phyloP scores from a whole-genome alignment of 2,329 filamentous ascomycete species.

The Akanthomyces uredinophilus region DNA sequence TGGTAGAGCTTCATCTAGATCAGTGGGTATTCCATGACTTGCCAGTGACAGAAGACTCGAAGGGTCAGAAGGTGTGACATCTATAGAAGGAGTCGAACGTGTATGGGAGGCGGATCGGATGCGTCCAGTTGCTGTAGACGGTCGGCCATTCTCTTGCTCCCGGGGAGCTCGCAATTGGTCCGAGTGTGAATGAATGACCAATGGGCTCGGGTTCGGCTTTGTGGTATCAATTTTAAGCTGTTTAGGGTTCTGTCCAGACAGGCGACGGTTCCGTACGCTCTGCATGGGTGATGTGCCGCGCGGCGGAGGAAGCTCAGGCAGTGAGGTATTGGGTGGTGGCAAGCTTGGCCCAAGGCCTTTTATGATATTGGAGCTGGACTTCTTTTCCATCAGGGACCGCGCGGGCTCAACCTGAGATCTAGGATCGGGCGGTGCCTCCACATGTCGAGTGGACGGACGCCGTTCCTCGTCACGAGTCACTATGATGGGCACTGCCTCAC shows the following conservation, averaged over 20 bases:
- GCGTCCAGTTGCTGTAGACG: background rate
- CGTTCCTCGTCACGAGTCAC: slow-evolving; percentile 37
- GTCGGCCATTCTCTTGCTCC: slow-evolving; percentile 4
- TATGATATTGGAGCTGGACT: slow-evolving; percentile 20
- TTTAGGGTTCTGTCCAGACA: slow-evolving; percentile 75
- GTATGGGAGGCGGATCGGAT: background rate
- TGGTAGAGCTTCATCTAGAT: slow-evolving; percentile 34
- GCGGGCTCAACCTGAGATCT: slow-evolving; percentile 45
- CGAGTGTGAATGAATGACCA: slow-evolving; percentile 4
- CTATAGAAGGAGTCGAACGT: slow-evolving; percentile 8
- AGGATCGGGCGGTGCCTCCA: slow-evolving; percentile 47
- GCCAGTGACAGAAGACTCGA: slow-evolving; percentile 27
- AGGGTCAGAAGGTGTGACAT: slow-evolving; percentile 23
- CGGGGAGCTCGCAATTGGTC: background rate
- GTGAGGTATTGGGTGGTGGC: slow-evolving; percentile 45
- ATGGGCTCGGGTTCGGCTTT: slow-evolving; percentile 24
- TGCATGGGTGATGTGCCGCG: slow-evolving; percentile 30
- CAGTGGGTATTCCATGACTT: slow-evolving; percentile 27
- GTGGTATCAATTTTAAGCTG: slow-evolving; percentile 84
- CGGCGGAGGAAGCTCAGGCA: slow-evolving; percentile 39
- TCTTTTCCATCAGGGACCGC: slow-evolving; percentile 66
- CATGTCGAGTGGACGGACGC: slow-evolving; percentile 53
- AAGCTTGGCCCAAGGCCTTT: slow-evolving; percentile 26
- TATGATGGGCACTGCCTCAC: slow-evolving; percentile 24
- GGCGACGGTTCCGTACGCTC: slow-evolving; percentile 67